Base-by-base conservation (phyloP, 345 rosid genomes). In the Gossypium stocksii region DNA sequence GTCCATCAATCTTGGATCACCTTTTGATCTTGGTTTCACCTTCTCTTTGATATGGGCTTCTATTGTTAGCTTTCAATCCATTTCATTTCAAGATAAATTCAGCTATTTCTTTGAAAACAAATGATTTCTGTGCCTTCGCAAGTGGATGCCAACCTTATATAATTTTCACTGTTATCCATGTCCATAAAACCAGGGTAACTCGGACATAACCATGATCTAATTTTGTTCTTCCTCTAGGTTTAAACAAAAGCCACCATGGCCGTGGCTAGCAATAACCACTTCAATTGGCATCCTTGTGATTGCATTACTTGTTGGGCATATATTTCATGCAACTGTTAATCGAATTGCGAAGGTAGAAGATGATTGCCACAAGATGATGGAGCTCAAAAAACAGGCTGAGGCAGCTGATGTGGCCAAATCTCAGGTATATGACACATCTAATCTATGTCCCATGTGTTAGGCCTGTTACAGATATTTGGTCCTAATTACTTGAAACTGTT, bases 351-450 rank as follows among this genome's bases (percentile, higher is more conserved):
- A 88, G 88, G 98, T 92, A 58, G 92, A 94, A 81, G 97, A 94
- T 74, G 97, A 94, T 83, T 89, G 74, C 77, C 83, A 78, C 23
- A 62, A 83, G 84, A 92, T 94, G 98, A 82, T 72, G 88, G 88
- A 80, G 80, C 97, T 94, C 72, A 92, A 84, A 77, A 81, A 83
- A 83, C 89, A 78, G 71, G 98, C 98, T 3, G 97, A 86, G 86
- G 97, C 90, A 45, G 98, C 98, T 66, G 98, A 90, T 87, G 84
- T 86, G 78, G 98, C 98, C 74, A 94, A 94, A 85, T 94, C 98
- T 70, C 95, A 94, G 95, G 98, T 90, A 85, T 45, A 43, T 77
- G 27, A 49, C 61, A 56, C 72, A 61, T 74, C 22, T 73, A 48
- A 68, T 78, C 60, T 63, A 20, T 70, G 52, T 11, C 23, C 34